phyloP scores from a whole-genome alignment of 495 filamentous ascomycete species.

The Opeltia flavorubescens region DNA sequence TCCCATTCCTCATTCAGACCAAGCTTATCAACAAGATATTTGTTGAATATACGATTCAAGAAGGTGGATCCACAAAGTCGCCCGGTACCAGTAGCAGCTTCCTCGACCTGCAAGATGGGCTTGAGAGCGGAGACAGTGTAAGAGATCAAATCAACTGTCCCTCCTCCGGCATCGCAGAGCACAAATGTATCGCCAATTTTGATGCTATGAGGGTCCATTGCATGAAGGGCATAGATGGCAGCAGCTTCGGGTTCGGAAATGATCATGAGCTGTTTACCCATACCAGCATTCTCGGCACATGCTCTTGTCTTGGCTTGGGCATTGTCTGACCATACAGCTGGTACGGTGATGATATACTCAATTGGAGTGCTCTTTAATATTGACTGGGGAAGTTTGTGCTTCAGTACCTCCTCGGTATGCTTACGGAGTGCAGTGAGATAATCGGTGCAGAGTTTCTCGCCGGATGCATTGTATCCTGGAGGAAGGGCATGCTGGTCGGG shows the following conservation, averaged over 20 bases:
- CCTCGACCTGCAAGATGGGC: conserved; percentile 38
- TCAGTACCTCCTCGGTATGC: conserved; percentile 17
- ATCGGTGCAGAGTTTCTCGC: conserved; percentile 48
- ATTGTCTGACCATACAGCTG: conserved; percentile 58
- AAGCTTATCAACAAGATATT: conserved; percentile 46
- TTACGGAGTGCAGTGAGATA: conserved; percentile 37
- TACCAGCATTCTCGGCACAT: conserved; percentile 53
- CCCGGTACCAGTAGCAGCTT: conserved; percentile 52
- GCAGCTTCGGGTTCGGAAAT: conserved; percentile 68
- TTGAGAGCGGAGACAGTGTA: conserved; percentile 23
- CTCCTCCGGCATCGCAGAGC: conserved; percentile 66
- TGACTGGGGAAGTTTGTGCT: conserved; percentile 39
- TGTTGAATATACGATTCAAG: conserved; percentile 54
- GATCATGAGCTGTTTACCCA: conserved; percentile 48
- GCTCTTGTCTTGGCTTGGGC: conserved; percentile 53
- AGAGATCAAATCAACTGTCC: conserved; percentile 56
- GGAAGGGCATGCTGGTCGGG: conserved; percentile 7
- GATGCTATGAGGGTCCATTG: conserved; percentile 48
- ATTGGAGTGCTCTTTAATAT: conserved; percentile 48
- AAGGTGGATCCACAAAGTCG: conserved; percentile 56
- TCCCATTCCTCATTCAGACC: conserved; percentile 42
- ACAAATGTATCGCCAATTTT: conserved; percentile 57
- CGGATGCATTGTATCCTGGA: conserved; percentile 35
- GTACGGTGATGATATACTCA: conserved; percentile 49
- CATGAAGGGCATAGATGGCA: conserved; percentile 56